phyloP scores from a whole-genome alignment of 768 basidiomycete genomes.

The Auricularia sp. region DNA sequence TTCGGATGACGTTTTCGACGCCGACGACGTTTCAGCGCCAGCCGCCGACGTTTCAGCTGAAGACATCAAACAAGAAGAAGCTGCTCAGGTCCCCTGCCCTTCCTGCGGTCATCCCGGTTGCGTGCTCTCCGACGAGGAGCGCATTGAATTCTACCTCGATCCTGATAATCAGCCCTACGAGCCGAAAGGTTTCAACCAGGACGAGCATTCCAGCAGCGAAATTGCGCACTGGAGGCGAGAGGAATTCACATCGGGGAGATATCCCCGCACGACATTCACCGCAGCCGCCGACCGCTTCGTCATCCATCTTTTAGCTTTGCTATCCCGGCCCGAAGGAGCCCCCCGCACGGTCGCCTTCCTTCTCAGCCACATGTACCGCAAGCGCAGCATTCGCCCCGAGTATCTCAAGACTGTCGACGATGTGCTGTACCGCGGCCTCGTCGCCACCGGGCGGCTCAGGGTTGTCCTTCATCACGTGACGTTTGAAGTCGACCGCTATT shows the following conservation, averaged over 20 bases:
- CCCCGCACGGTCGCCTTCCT: background rate
- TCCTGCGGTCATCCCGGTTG: too few species aligned
- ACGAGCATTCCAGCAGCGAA: too few species aligned
- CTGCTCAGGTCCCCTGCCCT: too few species aligned
- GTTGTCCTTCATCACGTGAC: conserved; percentile 12
- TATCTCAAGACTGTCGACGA: background rate
- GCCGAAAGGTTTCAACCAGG: too few species aligned
- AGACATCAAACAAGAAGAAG: background rate
- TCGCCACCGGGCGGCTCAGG: background rate
- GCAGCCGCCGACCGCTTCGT: background rate
- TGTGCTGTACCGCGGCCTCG: background rate
- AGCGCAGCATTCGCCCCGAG: background rate
- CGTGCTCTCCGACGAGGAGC: too few species aligned
- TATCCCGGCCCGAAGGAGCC: background rate
- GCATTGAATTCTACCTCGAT: too few species aligned
- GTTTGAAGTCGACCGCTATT: conserved; percentile 10
- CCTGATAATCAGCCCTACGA: too few species aligned
- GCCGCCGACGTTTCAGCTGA: background rate
- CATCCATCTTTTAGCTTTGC: background rate
- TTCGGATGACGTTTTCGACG: conserved; percentile 17
- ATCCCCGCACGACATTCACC: too few species aligned
- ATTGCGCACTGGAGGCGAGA: too few species aligned
- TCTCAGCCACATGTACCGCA: background rate
- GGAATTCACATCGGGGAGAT: too few species aligned
- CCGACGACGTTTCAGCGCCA: conserved; percentile 8